A percentile compares a stretch with the other conserved stretches of the same genome.
Conservation (phyloP, 2,329 filamentous ascomycete species). For the Nothopassalora personata region DNA sequence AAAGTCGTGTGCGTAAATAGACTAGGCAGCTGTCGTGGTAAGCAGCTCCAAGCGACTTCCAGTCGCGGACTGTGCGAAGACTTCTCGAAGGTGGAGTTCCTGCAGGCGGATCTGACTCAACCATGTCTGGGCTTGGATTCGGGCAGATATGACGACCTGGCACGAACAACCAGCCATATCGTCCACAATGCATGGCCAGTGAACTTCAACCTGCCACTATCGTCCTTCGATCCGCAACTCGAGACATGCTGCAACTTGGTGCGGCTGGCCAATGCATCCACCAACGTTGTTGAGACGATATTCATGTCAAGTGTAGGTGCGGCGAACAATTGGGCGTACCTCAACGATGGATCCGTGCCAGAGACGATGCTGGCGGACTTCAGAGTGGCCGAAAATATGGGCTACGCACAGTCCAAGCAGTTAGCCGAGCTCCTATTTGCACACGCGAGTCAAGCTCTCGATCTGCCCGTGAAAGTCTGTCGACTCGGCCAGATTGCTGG, state of each 20-base stretch:
- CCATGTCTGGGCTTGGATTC: slow-evolving; percentile 21
- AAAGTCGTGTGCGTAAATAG: slow-evolving; percentile 30
- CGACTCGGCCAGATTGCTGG: slow-evolving; percentile 15
- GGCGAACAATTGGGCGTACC: background rate
- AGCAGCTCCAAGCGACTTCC: slow-evolving; percentile 14
- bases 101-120: slow-evolving; percentile 18
- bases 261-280: background rate
- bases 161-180: slow-evolving; percentile 19
- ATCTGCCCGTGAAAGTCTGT: slow-evolving; percentile 5
- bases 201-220: slow-evolving; percentile 31
- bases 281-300: background rate
- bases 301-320: background rate
- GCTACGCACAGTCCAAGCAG: slow-evolving; percentile 34
- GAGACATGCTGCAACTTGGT: background rate
- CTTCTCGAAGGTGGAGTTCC: slow-evolving; percentile 20
- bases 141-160: slow-evolving; percentile 16
- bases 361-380: slow-evolving; percentile 24
- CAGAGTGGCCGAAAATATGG: slow-evolving; percentile 17
- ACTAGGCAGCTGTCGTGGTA: slow-evolving; percentile 5
- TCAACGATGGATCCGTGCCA: slow-evolving; percentile 18
- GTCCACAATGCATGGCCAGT: slow-evolving; percentile 37
- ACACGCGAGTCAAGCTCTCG: slow-evolving; percentile 19
- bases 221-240: slow-evolving; percentile 26
- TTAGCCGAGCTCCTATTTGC: slow-evolving; percentile 27
- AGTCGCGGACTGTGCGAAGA: slow-evolving; percentile 16